Percentiles rank a stretch among this genome's conserved stretches.
These are phyloP conservation scores for Heliophila coronopifolia DNA, from an alignment of 441 rosid species.

Conservation along the genomic window DNA sequence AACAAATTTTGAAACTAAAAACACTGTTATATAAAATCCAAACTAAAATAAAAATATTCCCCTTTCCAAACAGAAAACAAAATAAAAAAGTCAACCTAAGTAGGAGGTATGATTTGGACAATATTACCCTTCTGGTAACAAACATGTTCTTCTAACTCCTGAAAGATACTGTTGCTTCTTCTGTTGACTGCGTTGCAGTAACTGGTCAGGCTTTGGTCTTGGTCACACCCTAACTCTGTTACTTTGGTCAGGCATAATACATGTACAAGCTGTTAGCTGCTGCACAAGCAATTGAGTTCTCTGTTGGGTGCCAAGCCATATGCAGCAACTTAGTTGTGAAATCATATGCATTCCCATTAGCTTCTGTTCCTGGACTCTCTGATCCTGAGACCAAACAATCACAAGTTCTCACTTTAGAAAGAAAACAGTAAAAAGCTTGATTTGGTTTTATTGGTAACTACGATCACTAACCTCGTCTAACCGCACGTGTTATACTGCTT, in stretches of 20 bases:
- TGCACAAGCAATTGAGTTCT: slow-evolving; percentile 91
- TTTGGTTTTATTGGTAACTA: neutral
- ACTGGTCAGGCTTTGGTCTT: slow-evolving; percentile 26
- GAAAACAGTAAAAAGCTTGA: neutral
- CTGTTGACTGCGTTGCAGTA: slow-evolving; percentile 8
- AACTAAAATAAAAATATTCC: slow-evolving; percentile 8
- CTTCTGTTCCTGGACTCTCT: slow-evolving; percentile 65
- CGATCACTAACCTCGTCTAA: slow-evolving; percentile 32
- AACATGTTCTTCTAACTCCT: slow-evolving; percentile 21
- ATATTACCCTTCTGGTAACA: slow-evolving; percentile 20
- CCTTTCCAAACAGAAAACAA: slow-evolving; percentile 9
- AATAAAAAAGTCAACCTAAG: slow-evolving; percentile 13
- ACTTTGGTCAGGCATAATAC: slow-evolving; percentile 67
- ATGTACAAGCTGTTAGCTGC: slow-evolving; percentile 99
- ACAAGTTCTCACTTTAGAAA: neutral
- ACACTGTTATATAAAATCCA: slow-evolving; percentile 23
- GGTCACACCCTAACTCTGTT: slow-evolving; percentile 25
- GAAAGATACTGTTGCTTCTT: slow-evolving; percentile 19
- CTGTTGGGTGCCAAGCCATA: slow-evolving; percentile 96
- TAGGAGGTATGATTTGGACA: slow-evolving; percentile 16
- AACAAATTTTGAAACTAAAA: slow-evolving; percentile 31
- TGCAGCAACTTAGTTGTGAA: slow-evolving; percentile 86
- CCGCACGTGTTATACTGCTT: slow-evolving; percentile 50
- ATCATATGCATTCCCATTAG: slow-evolving; percentile 86
- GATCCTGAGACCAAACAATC: slow-evolving; percentile 46